These are phyloP conservation scores for Actinomortierella wolfii DNA, from an alignment of 371 early-diverging fungal genomes.

Conservation along the genomic window DNA sequence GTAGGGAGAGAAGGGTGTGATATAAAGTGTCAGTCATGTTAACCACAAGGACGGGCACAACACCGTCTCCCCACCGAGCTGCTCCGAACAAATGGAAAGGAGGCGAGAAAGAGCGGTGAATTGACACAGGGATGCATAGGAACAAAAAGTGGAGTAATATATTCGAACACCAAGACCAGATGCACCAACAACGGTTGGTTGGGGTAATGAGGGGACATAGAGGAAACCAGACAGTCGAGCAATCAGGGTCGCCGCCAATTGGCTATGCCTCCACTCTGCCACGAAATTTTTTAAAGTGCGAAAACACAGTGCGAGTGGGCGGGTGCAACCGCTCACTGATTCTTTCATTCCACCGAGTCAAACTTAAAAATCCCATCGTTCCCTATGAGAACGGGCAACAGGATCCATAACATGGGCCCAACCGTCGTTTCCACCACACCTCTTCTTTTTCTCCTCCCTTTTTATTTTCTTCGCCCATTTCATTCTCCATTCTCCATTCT, in stretches of 20 bases:
- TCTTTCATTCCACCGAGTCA: slow-evolving; percentile 44
- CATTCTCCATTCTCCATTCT: neutral
- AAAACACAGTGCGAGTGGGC: slow-evolving; percentile 1
- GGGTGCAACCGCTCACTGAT: slow-evolving; percentile 5
- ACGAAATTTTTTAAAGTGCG: neutral
- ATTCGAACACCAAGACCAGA: slow-evolving; percentile 8
- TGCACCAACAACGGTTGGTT: slow-evolving; percentile 1
- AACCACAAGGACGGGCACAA: no score
- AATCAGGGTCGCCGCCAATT: neutral
- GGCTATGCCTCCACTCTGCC: slow-evolving; percentile 4
- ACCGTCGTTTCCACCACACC: no score
- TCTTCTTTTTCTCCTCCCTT: slow-evolving; percentile 4
- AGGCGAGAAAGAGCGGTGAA: no score
- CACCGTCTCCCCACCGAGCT: no score
- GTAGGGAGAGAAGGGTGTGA: no score
- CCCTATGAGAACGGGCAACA: neutral
- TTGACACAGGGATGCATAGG: neutral
- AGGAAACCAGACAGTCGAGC: neutral
- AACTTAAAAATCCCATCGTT: slow-evolving; percentile 18
- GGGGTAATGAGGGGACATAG: neutral
- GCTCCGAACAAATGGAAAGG: no score
- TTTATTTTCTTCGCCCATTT: neutral
- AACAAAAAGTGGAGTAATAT: neutral
- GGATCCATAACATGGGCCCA: no score
- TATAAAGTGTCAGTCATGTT: no score